Evolutionary conservation across 352 stramenopile species (phyloP).

Genomic region (Phytophthora constricta): DNA sequence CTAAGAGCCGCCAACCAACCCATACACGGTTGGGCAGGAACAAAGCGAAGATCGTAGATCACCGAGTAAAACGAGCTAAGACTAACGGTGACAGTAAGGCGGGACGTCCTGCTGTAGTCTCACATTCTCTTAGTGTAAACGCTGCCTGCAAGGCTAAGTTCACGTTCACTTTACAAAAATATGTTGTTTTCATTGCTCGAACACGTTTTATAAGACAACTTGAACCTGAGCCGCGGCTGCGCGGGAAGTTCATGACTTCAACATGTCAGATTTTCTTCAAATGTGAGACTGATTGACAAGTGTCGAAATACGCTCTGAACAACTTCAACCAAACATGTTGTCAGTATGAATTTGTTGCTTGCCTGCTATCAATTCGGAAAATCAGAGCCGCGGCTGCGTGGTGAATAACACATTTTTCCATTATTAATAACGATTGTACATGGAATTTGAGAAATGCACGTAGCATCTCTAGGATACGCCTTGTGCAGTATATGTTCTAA

Average conservation of each 20-base stretch:
- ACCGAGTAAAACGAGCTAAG: neutral
- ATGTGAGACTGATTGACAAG: neutral
- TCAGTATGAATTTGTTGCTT: neutral
- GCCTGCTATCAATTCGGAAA: neutral
- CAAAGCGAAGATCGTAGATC: neutral
- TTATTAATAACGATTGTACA: neutral
- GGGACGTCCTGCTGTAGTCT: neutral
- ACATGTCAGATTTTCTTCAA: constrained; percentile 1
- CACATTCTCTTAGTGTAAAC: neutral
- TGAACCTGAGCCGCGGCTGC: neutral
- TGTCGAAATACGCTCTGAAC: neutral
- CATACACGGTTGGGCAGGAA: neutral
- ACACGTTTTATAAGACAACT: neutral
- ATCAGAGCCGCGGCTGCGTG: neutral
- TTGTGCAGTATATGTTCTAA: neutral
- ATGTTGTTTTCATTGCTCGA: neutral
- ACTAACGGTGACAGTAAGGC: neutral
- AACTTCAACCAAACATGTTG: neutral
- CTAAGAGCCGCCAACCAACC: neutral
- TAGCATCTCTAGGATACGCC: neutral
- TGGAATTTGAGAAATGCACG: neutral
- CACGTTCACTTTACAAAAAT: constrained; percentile 1
- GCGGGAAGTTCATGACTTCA: neutral
- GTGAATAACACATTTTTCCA: neutral
- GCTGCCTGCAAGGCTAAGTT: neutral